phyloP scores from a whole-genome alignment of 208 protist genomes.

The Crithidia acanthocephali region DNA sequence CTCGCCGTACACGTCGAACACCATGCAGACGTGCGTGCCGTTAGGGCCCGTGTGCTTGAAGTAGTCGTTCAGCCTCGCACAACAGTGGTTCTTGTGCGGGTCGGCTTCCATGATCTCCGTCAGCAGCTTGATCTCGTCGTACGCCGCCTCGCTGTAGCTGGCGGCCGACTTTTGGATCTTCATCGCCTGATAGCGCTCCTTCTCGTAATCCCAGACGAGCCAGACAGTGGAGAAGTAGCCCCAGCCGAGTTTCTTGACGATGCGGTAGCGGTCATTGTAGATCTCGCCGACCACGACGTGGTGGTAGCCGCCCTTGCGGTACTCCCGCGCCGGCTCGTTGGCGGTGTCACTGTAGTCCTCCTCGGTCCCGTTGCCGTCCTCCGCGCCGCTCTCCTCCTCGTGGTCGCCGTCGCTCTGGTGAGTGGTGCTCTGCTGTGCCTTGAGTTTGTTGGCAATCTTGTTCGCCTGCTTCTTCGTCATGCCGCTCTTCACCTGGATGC shows the following conservation, averaged over 20 bases:
- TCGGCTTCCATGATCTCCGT: conserved; percentile 85
- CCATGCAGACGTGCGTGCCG: conserved; percentile 96
- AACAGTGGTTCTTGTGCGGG: conserved; percentile 66
- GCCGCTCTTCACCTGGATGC: conserved; percentile 63
- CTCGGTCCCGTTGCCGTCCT: conserved; percentile 52
- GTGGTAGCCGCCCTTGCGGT: conserved; percentile 97
- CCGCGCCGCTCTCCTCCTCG: conserved; percentile 48
- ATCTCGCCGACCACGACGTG: conserved; percentile 94
- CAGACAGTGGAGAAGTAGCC: conserved; percentile 99
- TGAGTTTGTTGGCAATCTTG: conserved; percentile 48
- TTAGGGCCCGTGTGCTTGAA: conserved; percentile 91
- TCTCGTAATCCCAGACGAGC: conserved; percentile 96
- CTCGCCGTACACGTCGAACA: conserved; percentile 97
- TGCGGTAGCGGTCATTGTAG: conserved; percentile 94
- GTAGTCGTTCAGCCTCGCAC: conserved; percentile 87
- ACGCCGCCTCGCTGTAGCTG: conserved; percentile 82
- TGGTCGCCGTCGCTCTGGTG: conserved; percentile 47
- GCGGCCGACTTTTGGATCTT: conserved; percentile 85
- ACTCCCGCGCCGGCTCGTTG: conserved; percentile 83
- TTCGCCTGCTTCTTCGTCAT: conserved; percentile 72
- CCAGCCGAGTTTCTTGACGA: conserved; percentile 98
- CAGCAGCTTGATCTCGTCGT: conserved; percentile 85
- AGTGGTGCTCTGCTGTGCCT: conserved; percentile 43
- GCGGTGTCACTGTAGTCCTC: conserved; percentile 90
- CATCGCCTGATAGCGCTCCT: conserved; percentile 90